phyloP scores from a whole-genome alignment of 2,329 filamentous ascomycete species.

The Lachnellula hyalina region DNA sequence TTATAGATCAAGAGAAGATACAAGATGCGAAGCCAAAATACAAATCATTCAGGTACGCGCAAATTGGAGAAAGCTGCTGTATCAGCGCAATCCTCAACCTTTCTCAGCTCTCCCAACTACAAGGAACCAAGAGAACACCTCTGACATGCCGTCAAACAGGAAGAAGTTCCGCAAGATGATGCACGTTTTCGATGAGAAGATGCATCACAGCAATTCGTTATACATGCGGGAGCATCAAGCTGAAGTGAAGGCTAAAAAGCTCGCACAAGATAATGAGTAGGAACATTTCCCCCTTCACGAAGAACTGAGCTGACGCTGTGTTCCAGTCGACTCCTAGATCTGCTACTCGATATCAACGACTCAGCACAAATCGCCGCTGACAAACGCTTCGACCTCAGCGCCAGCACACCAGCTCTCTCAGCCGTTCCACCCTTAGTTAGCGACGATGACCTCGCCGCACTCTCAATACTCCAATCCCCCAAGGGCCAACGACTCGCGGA shows the following conservation, averaged over 20 bases:
- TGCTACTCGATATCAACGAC: slow-evolving; percentile 86
- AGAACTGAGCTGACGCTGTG: slow-evolving; percentile 5
- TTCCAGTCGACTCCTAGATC: slow-evolving; percentile 75
- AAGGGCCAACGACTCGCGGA: slow-evolving; percentile 25
- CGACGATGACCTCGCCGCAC: slow-evolving; percentile 21
- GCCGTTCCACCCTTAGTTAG: slow-evolving; percentile 23
- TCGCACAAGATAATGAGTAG: slow-evolving; percentile 91
- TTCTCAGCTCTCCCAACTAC: background rate
- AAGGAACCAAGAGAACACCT: slow-evolving; percentile 44
- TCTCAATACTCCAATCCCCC: slow-evolving; percentile 20
- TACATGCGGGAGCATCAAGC: slow-evolving; percentile 79
- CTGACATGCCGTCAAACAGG: slow-evolving; percentile 55
- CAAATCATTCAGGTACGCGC: slow-evolving; percentile 35
- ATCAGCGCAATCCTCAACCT: background rate
- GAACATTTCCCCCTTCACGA: slow-evolving; percentile 26
- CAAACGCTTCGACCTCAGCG: slow-evolving; percentile 67
- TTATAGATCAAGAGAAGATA: slow-evolving; percentile 12
- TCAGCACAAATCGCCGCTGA: slow-evolving; percentile 70
- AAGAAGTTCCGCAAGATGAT: slow-evolving; percentile 97
- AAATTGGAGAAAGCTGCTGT: background rate
- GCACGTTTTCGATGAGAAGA: slow-evolving; percentile 68
- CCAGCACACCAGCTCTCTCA: slow-evolving; percentile 17
- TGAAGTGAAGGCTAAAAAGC: slow-evolving; percentile 70
- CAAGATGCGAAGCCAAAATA: slow-evolving; percentile 30
- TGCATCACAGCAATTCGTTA: slow-evolving; percentile 75